phyloP scores from a whole-genome alignment of 306 rosid genomes.

The Cucurbita pepo region DNA sequence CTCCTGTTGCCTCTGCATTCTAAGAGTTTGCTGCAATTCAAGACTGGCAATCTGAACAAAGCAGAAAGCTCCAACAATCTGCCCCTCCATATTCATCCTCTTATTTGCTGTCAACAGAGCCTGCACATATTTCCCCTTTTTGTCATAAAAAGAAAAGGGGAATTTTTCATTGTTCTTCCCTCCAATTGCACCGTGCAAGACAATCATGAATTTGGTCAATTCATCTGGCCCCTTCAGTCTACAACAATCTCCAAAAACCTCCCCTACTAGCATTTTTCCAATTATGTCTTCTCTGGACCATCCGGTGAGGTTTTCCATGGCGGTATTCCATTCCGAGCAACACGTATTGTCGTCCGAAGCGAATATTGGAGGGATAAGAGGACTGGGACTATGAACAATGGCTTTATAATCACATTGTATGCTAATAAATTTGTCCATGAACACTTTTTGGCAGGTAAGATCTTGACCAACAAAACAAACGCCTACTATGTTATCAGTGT shows the following conservation, averaged over 20 bases:
- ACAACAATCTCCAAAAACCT: constrained; percentile 85
- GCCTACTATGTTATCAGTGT: constrained; percentile 67
- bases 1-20: constrained; percentile 74
- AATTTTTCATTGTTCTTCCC: constrained; percentile 71
- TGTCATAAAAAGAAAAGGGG: constrained; percentile 62
- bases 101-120: constrained; percentile 84
- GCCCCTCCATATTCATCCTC: constrained; percentile 68
- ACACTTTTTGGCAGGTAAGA: constrained; percentile 80
- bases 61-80: constrained; percentile 87
- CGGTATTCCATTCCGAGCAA: constrained; percentile 97
- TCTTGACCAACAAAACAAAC: constrained; percentile 99
- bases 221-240: constrained; percentile 79
- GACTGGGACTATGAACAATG: constrained; percentile 82
- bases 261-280: constrained; percentile 91
- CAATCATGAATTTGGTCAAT: constrained; percentile 85
- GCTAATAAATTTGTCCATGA: constrained; percentile 91
- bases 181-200: constrained; percentile 79
- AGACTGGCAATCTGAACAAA: constrained; percentile 78
- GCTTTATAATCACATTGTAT: constrained; percentile 97
- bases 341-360: constrained; percentile 90
- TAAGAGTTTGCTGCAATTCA: constrained; percentile 74
- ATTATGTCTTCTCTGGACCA: constrained; percentile 58
- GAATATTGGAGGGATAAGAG: constrained; percentile 95
- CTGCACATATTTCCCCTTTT: constrained; percentile 59
- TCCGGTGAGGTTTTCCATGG: constrained; percentile 93